These are phyloP conservation scores for Malassezia nana DNA, from an alignment of 1,284 basidiomycete species.

Conservation along the genomic window DNA sequence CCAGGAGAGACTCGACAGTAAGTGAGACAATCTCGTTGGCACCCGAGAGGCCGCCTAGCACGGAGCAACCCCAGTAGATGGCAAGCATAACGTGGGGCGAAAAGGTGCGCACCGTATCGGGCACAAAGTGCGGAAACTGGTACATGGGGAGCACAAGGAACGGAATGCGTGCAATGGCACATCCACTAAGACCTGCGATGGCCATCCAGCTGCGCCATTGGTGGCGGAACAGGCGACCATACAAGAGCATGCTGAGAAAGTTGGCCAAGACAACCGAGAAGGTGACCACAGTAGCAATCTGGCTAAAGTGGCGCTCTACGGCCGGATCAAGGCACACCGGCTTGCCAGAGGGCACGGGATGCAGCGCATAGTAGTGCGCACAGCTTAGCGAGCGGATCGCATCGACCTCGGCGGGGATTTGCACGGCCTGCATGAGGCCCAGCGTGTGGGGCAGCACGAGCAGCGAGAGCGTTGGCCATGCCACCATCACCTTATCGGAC, in stretches of 20 bases:
- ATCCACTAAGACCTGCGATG: slow-evolving; percentile 2
- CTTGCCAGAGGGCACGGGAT: not conserved
- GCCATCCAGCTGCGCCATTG: slow-evolving; percentile 3
- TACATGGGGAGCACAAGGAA: slow-evolving; percentile 15
- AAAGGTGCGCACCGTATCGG: not conserved
- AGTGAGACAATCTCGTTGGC: slow-evolving; percentile 12
- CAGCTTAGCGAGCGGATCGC: slow-evolving; percentile 18
- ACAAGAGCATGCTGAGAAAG: slow-evolving; percentile 16
- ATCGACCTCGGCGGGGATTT: slow-evolving; percentile 15
- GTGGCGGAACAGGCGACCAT: slow-evolving; percentile 5
- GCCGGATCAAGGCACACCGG: slow-evolving; percentile 8
- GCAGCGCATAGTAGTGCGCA: slow-evolving; percentile 11
- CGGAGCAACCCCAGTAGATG: slow-evolving; percentile 13
- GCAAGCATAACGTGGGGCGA: slow-evolving; percentile 8
- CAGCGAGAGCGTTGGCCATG: slow-evolving; percentile 10
- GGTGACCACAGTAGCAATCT: slow-evolving; percentile 1
- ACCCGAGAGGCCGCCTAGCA: slow-evolving; percentile 13
- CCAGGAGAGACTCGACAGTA: slow-evolving; percentile 7
- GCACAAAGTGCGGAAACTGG: slow-evolving; percentile 11
- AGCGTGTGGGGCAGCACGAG: slow-evolving; percentile 8
- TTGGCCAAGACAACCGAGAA: slow-evolving; percentile 15
- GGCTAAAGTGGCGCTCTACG: slow-evolving; percentile 16
- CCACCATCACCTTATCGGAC: not conserved
- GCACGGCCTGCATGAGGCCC: slow-evolving; percentile 11
- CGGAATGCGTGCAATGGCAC: slow-evolving; percentile 9